Conservation (phyloP, 176 grass and related monocot species). For the Ensete ventricosum region DNA sequence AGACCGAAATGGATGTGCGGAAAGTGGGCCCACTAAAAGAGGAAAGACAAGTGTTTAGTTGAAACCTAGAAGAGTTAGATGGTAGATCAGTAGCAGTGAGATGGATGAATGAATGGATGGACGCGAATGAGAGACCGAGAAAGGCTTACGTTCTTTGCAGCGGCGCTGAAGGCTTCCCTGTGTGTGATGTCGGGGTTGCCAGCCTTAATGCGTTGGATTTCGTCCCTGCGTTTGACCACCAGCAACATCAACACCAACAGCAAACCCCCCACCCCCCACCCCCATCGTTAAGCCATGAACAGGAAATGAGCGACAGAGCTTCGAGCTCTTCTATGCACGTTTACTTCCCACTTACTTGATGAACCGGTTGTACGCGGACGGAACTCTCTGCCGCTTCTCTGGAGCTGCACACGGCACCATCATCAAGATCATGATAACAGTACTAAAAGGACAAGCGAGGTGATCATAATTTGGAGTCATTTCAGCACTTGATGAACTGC, state of each 20-base stretch:
- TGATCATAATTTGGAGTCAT: background rate
- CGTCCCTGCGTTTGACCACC: constrained; percentile 57
- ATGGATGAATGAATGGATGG: too few species aligned
- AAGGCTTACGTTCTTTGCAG: constrained; percentile 94
- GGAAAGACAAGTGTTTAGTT: background rate
- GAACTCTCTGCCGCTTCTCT: constrained; percentile 97
- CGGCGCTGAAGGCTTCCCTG: constrained; percentile 99
- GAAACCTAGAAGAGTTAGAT: too few species aligned
- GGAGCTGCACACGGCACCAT: constrained; percentile 41
- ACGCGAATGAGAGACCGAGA: background rate
- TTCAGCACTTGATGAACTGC: background rate
- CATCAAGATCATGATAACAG: too few species aligned
- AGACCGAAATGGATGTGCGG: constrained; percentile 98
- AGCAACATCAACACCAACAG: background rate
- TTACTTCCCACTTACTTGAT: constrained; percentile 66
- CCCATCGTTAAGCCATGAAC: too few species aligned
- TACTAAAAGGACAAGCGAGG: too few species aligned
- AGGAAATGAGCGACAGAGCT: too few species aligned
- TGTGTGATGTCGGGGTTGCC: constrained; percentile 99
- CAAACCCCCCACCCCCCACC: too few species aligned
- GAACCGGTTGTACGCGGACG: constrained; percentile 98
- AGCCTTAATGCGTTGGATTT: constrained; percentile 99
- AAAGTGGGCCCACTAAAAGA: constrained; percentile 92
- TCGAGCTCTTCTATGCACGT: too few species aligned
- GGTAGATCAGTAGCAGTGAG: too few species aligned